These are phyloP conservation scores for Capsella rubella DNA, from an alignment of 441 rosid genomes.

Conservation along the genomic window DNA sequence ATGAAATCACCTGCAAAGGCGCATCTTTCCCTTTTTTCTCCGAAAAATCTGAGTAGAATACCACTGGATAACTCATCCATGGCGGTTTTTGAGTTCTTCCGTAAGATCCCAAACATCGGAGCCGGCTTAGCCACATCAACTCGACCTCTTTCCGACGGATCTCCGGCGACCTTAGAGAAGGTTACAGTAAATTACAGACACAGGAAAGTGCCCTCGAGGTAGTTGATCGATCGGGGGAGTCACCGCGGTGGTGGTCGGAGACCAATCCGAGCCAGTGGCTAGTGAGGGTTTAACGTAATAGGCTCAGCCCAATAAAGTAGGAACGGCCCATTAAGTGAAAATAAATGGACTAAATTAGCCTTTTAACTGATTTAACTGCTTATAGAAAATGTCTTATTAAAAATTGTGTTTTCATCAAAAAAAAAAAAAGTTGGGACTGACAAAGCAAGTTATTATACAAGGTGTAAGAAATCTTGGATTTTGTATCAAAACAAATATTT, in stretches of 20 bases:
- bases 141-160: neutral
- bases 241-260: conserved; percentile 39
- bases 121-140: conserved; percentile 62
- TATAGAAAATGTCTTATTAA: too few relatives aligned
- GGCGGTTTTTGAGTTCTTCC: conserved; percentile 51
- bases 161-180: conserved; percentile 16
- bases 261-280: neutral
- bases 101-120: conserved; percentile 45
- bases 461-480: neutral
- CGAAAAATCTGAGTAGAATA: conserved; percentile 57
- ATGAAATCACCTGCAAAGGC: conserved; percentile 69
- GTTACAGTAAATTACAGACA: neutral
- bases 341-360: neutral
- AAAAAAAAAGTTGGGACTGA: neutral
- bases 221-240: conserved; percentile 14
- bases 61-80: conserved; percentile 51
- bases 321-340: neutral
- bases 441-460: neutral
- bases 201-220: neutral
- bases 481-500: neutral
- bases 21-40: conserved; percentile 62
- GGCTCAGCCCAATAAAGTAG: conserved; percentile 16
- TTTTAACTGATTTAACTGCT: neutral
- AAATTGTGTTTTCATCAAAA: neutral
- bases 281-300: conserved; percentile 29